Percentiles rank a stretch among this genome's conserved stretches.
Conservation (phyloP, 2,329 filamentous ascomycete species). For the Xylariales sp. region DNA sequence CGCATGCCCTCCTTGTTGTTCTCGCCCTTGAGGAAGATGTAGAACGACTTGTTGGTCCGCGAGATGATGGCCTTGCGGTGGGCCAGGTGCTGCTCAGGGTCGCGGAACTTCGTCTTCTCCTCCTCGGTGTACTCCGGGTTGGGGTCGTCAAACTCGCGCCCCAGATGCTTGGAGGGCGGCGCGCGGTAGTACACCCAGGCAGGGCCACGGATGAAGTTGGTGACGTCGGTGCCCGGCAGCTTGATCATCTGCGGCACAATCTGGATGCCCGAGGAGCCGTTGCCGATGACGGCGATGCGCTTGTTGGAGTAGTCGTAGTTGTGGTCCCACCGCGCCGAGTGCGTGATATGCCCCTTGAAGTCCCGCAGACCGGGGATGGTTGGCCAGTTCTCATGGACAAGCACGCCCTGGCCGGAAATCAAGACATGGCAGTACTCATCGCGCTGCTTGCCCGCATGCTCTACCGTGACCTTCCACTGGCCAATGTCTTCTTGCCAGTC, state of each 20-base stretch:
- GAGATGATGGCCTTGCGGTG: conserved; percentile 35
- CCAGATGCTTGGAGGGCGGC: conserved; percentile 24
- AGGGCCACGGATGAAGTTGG: conserved; percentile 27
- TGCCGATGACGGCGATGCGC: conserved; percentile 3
- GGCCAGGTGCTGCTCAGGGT: conserved; percentile 47
- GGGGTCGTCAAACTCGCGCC: conserved; percentile 21
- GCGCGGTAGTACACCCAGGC: conserved; percentile 30
- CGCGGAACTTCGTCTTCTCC: conserved; percentile 43
- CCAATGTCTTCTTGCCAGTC: conserved; percentile 18
- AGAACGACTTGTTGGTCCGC: conserved; percentile 27
- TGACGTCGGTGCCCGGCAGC: conserved; percentile 22
- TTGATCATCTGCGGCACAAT: conserved; percentile 10
- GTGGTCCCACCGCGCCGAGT: conserved; percentile 18
- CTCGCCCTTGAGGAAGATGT: conserved; percentile 26
- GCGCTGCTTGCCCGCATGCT: conserved; percentile 7
- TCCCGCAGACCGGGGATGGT: conserved; percentile 15
- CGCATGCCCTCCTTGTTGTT: conserved; percentile 33
- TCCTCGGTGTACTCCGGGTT: conserved; percentile 23
- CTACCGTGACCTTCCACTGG: conserved; percentile 16
- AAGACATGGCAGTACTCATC: conserved; percentile 7
- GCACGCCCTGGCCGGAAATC: conserved; percentile 2
- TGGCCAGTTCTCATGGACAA: conserved; percentile 15
- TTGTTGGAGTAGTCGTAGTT: conserved; percentile 12
- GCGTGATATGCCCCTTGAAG: conserved; percentile 19
- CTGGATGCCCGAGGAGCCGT: conserved; percentile 3